Conservation (phyloP, 192 early-diverging fungal species). For the Thamnidium elegans region DNA sequence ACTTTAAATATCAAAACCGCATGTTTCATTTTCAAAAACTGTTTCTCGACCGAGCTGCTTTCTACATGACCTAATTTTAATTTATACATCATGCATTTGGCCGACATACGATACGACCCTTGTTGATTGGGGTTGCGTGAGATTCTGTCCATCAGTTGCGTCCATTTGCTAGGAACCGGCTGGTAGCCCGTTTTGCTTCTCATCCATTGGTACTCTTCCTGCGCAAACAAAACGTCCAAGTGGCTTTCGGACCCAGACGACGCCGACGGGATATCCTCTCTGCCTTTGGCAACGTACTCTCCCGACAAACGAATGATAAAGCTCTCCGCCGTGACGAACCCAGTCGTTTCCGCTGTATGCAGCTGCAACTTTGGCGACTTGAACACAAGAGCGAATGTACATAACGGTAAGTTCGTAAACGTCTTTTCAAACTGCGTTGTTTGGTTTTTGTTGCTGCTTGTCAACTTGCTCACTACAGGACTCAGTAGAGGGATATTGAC, state of each 20-base stretch:
- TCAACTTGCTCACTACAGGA: too few relatives aligned
- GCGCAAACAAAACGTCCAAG: constrained; percentile 3
- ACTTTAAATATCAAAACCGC: neutral
- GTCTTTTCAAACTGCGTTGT: too few relatives aligned
- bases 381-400: neutral
- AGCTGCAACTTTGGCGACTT: neutral
- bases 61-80: neutral
- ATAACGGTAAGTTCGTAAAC: neutral
- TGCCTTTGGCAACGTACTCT: constrained; percentile 1
- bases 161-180: too few relatives aligned
- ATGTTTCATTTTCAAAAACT: neutral
- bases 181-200: neutral
- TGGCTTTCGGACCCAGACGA: neutral
- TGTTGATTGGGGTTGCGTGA: neutral
- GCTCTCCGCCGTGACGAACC: neutral
- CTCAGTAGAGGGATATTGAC: too few relatives aligned
- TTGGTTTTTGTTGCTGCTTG: too few relatives aligned
- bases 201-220: constrained; percentile 8
- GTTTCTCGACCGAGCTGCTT: neutral
- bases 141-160: neutral
- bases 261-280: neutral
- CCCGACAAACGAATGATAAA: neutral
- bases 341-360: neutral
- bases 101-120: neutral
- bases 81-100: neutral